These are phyloP conservation scores for Chlamydomonas asymmetrica DNA, from an alignment of 139 green algal genomes.

Conservation along the genomic window DNA sequence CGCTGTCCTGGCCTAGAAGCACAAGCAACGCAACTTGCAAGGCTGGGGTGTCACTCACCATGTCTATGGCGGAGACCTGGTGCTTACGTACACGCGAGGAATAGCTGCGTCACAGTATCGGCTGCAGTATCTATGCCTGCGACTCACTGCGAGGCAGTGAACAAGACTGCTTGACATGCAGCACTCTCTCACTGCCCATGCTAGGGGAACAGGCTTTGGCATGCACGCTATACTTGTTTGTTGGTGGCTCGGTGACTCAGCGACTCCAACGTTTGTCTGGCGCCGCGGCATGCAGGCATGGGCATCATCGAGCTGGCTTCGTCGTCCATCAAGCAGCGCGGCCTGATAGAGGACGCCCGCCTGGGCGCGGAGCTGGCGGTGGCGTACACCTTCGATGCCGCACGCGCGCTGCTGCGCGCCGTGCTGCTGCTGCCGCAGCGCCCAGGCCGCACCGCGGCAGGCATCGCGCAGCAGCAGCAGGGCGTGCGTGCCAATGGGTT, in stretches of 20 bases:
- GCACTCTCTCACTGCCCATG: no score
- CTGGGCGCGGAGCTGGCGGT: slow-evolving; percentile 59
- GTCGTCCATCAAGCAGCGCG: slow-evolving; percentile 30
- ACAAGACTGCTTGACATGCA: not conserved
- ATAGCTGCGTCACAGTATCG: no score
- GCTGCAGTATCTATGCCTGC: no score
- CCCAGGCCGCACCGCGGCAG: not conserved
- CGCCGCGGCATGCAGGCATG: slow-evolving; percentile 11
- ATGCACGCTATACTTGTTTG: not conserved
- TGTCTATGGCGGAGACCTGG: no score
- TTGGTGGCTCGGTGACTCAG: not conserved
- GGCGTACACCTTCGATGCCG: slow-evolving; percentile 45
- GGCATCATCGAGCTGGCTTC: slow-evolving; percentile 16
- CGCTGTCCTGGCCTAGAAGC: no score
- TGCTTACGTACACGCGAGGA: no score
- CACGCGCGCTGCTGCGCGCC: slow-evolving; percentile 37
- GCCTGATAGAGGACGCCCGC: slow-evolving; percentile 68
- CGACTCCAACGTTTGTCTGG: not conserved
- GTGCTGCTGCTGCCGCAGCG: slow-evolving; percentile 22
- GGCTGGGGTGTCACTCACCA: no score
- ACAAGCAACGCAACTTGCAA: no score
- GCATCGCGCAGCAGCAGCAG: not conserved
- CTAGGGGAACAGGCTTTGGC: no score
- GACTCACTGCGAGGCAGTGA: no score
- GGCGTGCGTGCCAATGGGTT: not conserved